Base-by-base conservation (phyloP, 805 yeast species). In the Yamadazyma olivae region DNA sequence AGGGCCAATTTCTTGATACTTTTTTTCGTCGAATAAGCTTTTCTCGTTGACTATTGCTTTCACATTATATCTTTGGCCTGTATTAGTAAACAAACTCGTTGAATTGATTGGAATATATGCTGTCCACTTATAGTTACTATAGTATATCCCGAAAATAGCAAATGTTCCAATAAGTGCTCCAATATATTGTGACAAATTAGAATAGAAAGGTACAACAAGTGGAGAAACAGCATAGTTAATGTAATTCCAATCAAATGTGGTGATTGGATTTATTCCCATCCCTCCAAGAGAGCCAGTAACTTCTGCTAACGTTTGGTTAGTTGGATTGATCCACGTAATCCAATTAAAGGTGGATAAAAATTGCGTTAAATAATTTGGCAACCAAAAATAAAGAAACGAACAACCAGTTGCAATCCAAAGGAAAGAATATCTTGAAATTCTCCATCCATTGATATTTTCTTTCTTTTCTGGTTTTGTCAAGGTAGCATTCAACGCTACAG, bases 261-360 rank as follows among this genome's bases (percentile, higher is more conserved):
- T 56, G 29, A 73, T 48, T 8, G 81, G 81, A 49, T 75, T 77
- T 32, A 75, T 39, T 8, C 81, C 82, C 18, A 77, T 42, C 9
- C 81, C 81, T 22, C 41, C 38, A 13, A 43, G 38, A n/a, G 61
- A 50, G 17, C 83, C 82, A 12, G 79, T 70, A 14, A 77, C 52
- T 6, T 56, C 51, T n/a, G 76, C 74, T 33, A 77, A 54, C 45
- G 70, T 67, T 42, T 70, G 61, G 49, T 75, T 75, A 30, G 66
- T 38, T 18, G 81, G 82, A 3, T 58, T 55, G 27, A 77, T 77
- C 82, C 83, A 79, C 4, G 73, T 67, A 47, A 75, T 64, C 85
- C 84, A 79, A 48, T 69, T 67, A 55, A 71, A 71, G 3, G 58
- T 49, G 7, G 71, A 67, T 7, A 72, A 48, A 3, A 73, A 72